Percentiles rank a stretch among this genome's conserved stretches.
phyloP scores from a whole-genome alignment of 805 yeast genomes.

The Lipomyces kockii region DNA sequence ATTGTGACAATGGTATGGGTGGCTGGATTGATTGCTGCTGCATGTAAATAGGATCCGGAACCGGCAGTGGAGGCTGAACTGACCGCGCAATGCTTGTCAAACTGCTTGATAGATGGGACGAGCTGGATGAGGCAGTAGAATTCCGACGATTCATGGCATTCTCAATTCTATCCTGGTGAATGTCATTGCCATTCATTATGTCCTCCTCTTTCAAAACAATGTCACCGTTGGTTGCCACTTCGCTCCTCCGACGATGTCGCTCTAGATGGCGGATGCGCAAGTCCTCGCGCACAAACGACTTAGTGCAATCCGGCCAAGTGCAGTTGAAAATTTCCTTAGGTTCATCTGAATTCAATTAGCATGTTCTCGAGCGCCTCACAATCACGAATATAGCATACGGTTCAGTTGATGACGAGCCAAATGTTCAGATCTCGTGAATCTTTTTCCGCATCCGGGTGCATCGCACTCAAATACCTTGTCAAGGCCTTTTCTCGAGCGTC shows the following conservation, averaged over 20 bases:
- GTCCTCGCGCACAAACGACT: constrained; percentile 47
- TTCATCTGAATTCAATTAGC: constrained; percentile 28
- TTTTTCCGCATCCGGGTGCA: constrained; percentile 39
- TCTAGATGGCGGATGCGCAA: constrained; percentile 44
- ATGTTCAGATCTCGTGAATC: constrained; percentile 41
- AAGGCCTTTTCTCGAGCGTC: constrained; percentile 42
- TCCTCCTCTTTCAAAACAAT: background rate
- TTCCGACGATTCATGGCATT: background rate
- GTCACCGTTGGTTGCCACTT: constrained; percentile 5
- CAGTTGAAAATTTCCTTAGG: constrained; percentile 47
- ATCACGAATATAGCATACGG: constrained; percentile 30
- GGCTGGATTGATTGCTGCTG: background rate
- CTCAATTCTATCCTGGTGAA: background rate
- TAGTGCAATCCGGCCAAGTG: constrained; percentile 44
- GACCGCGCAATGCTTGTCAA: background rate
- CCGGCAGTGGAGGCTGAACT: background rate
- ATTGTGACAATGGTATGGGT: background rate
- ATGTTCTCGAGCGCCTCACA: background rate
- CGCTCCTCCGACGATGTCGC: constrained; percentile 41
- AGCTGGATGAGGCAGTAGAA: background rate
- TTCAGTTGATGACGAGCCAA: constrained; percentile 41
- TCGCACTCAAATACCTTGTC: constrained; percentile 42
- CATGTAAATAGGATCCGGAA: background rate
- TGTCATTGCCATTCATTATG: constrained; percentile 17
- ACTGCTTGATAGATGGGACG: background rate